These are phyloP conservation scores for Pestalotiopsis sp. DNA, from an alignment of 2,329 filamentous ascomycete genomes.

Conservation along the genomic window DNA sequence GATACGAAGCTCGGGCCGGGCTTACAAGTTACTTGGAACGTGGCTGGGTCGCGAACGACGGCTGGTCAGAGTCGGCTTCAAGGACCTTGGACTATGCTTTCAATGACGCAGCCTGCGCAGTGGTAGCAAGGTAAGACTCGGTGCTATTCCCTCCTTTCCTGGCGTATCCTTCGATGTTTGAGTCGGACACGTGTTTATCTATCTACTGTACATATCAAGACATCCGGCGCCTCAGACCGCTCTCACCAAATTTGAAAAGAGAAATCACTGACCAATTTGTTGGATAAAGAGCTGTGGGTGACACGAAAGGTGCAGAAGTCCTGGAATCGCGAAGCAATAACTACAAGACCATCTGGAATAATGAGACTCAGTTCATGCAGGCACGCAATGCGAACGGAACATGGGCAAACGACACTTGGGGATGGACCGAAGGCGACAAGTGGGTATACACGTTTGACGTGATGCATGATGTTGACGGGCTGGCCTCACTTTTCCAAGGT, in stretches of 20 bases:
- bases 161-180: too few species aligned
- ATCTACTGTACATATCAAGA: too few species aligned
- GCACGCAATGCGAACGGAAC: constrained; percentile 47
- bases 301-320: constrained; percentile 28
- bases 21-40: constrained; percentile 43
- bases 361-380: constrained; percentile 46
- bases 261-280: too few species aligned
- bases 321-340: constrained; percentile 39
- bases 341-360: constrained; percentile 44
- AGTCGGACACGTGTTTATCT: too few species aligned
- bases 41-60: constrained; percentile 49
- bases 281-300: constrained; percentile 30
- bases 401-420: constrained; percentile 43
- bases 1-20: constrained; percentile 46
- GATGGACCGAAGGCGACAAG: constrained; percentile 51
- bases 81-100: constrained; percentile 50
- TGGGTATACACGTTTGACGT: constrained; percentile 54
- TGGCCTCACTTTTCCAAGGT: constrained; percentile 41
- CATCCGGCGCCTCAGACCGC: too few species aligned
- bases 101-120: constrained; percentile 44
- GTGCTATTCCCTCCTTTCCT: too few species aligned
- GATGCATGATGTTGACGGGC: constrained; percentile 44
- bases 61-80: constrained; percentile 47
- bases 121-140: constrained; percentile 30
- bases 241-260: too few species aligned